Evolutionary conservation across 1,284 basidiomycete genomes (phyloP), one percentile per base, ranked within the genome.

Genomic region (Ustilago shanxiensis): DNA sequence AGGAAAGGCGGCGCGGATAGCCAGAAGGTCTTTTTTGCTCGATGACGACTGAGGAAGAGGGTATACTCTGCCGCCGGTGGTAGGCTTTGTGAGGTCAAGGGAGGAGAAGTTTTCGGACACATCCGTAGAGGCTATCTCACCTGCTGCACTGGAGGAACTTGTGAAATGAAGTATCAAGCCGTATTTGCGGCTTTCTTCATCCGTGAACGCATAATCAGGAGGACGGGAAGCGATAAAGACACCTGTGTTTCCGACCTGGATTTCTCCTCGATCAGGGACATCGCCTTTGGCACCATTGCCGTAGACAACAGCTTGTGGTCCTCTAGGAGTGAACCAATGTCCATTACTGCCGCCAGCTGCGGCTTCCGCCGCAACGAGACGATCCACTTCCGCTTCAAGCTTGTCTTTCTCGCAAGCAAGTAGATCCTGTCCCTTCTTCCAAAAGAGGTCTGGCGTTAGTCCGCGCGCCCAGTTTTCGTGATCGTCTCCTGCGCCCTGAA

Each of bases 401-500:
- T 91, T 63, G 5, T 80, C 80, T 9, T 88, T 87, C 85, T 77
- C 0, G 80, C 51, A 14, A 94, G 85, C n/a, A 95, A 87, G 14
- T 78, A 71, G 0, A 87, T 79, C 24, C 87, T 87, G 79, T 93
- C 86, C n/a, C n/a, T n/a, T n/a, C 35, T 79, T 77, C 94, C 94
- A 95, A 82, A 92, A 95, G 13, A 91, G 67, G 10, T 87, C 79
- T 0, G 94, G 93, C 0, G 91, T 92, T 60, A 95, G 87, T 1
- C 93, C 93, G 89, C 92, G 77, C 1, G 92, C 90, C 93, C 93
- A 95, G 9, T 92, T 87, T 83, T 95, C 94, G 80, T 95, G 93
- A 80, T 95, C 94, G 80, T 95, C 93, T 0, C 93, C 94, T 0
- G 92, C 93, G 2, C 94, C 94, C 86, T 95, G 94, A 9, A 95